Percentiles rank a stretch among this genome's conserved stretches.
phyloP scores from a whole-genome alignment of 2,329 filamentous ascomycete species.

The Scedosporium dehoogii region DNA sequence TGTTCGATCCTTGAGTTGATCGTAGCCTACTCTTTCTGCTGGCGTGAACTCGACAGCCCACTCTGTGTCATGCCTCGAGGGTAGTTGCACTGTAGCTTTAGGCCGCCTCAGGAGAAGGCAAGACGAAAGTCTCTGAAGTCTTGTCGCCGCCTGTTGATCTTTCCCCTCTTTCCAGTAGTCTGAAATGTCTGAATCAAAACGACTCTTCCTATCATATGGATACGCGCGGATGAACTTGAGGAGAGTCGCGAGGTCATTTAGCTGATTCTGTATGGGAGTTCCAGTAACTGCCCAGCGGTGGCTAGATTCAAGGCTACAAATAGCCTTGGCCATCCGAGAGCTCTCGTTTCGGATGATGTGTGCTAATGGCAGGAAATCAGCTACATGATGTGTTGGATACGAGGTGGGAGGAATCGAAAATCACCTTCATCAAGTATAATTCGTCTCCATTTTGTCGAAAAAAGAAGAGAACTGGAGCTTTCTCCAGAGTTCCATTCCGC shows the following conservation, averaged over 20 bases:
- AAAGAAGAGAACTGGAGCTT: slow-evolving; percentile 15
- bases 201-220: slow-evolving; percentile 27
- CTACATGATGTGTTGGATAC: neutral
- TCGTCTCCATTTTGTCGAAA: slow-evolving; percentile 23
- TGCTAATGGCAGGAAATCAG: slow-evolving; percentile 16
- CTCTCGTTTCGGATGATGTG: slow-evolving; percentile 27
- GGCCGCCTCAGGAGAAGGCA: slow-evolving; percentile 30
- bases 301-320: slow-evolving; percentile 24
- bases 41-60: slow-evolving; percentile 6
- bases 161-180: slow-evolving; percentile 27
- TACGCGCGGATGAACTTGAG: slow-evolving; percentile 31
- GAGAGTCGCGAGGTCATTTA: slow-evolving; percentile 30
- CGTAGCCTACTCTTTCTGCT: neutral
- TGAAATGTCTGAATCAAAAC: slow-evolving; percentile 28
- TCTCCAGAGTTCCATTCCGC: slow-evolving; percentile 20
- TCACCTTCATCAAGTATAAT: slow-evolving; percentile 31
- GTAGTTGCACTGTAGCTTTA: slow-evolving; percentile 27
- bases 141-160: slow-evolving; percentile 23
- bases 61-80: slow-evolving; percentile 21
- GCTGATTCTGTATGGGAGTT: slow-evolving; percentile 37
- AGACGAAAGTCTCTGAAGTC: slow-evolving; percentile 26
- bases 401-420: neutral
- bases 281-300: slow-evolving; percentile 37
- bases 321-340: slow-evolving; percentile 22
- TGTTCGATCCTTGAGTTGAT: neutral